Evolutionary conservation across 2,329 filamentous ascomycete genomes (phyloP).

Genomic region (Calonectria hawksworthii): DNA sequence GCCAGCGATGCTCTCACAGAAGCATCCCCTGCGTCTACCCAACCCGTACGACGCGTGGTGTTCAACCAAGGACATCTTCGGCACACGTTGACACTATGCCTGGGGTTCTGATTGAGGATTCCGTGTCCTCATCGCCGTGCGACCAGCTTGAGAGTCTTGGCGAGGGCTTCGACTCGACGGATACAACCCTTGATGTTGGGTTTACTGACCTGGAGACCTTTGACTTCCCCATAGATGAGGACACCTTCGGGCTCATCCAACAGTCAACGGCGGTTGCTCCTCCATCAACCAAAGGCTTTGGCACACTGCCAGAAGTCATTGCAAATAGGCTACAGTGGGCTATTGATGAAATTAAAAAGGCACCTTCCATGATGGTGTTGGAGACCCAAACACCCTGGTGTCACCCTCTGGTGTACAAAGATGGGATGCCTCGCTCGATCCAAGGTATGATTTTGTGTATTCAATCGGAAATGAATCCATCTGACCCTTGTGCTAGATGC

Average conservation of each 20-base stretch:
- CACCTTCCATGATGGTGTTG: constrained; percentile 62
- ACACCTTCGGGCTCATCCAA: constrained; percentile 37
- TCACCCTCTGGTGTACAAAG: constrained; percentile 65
- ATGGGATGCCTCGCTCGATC: constrained; percentile 64
- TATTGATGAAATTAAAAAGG: constrained; percentile 66
- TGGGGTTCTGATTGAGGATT: constrained; percentile 23
- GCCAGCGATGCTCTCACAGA: constrained; percentile 65
- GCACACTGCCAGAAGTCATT: constrained; percentile 43
- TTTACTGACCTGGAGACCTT: constrained; percentile 27
- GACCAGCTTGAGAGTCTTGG: not conserved
- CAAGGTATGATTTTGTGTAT: constrained; percentile 56
- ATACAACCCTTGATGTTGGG: constrained; percentile 33
- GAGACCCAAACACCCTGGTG: constrained; percentile 67
- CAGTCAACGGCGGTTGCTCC: constrained; percentile 40
- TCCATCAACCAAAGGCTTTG: constrained; percentile 40
- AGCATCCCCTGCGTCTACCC: constrained; percentile 64
- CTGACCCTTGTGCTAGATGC: constrained; percentile 57
- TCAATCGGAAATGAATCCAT: not conserved
- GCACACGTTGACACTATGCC: constrained; percentile 24
- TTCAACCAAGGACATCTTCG: constrained; percentile 14
- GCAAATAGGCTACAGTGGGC: constrained; percentile 56
- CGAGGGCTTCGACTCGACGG: constrained; percentile 35
- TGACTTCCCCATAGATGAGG: constrained; percentile 33
- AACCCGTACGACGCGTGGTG: not conserved
- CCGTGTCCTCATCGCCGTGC: constrained; percentile 15